Percentiles rank a stretch among this genome's conserved stretches.
These are phyloP conservation scores for Boletus sensibilis DNA, from an alignment of 768 basidiomycete species.

Conservation along the genomic window DNA sequence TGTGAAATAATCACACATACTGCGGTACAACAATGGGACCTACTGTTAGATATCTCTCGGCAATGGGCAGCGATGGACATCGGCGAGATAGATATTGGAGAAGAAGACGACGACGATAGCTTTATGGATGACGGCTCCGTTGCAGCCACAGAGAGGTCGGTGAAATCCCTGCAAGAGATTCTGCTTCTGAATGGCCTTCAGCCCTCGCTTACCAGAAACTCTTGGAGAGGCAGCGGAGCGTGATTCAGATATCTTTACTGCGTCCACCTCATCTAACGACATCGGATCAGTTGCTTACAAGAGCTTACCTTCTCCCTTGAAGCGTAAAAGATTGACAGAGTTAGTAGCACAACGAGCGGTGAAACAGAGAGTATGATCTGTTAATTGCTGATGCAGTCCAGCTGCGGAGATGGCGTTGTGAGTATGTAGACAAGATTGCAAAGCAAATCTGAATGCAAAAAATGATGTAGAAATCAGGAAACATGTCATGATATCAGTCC, in stretches of 20 bases:
- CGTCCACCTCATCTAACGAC: not conserved
- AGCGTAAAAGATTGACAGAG: constrained; percentile 17
- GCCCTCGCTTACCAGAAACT: constrained; percentile 1
- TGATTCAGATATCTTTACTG: not conserved
- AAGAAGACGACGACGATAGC: constrained; percentile 5
- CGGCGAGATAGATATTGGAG: constrained; percentile 9
- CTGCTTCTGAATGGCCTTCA: constrained; percentile 9
- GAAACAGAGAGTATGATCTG: constrained; percentile 13
- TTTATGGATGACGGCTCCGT: constrained; percentile 2
- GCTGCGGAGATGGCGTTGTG: constrained; percentile 17
- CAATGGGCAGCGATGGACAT: constrained; percentile 16
- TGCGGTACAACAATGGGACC: constrained; percentile 21
- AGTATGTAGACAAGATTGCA: constrained; percentile 25
- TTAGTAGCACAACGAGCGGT: constrained; percentile 12
- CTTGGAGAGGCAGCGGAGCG: not conserved
- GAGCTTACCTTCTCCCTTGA: constrained; percentile 22
- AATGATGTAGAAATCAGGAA: constrained; percentile 21
- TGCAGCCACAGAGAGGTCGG: constrained; percentile 12
- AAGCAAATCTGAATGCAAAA: constrained; percentile 17
- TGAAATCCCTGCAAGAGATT: not conserved
- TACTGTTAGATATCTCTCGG: constrained; percentile 16
- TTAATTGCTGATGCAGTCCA: constrained; percentile 18
- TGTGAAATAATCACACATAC: constrained; percentile 18
- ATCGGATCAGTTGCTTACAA: constrained; percentile 11
- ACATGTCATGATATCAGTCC: constrained; percentile 41